phyloP scores from a whole-genome alignment of 108 stramenopile genomes.

The Cyclotella cryptica region DNA sequence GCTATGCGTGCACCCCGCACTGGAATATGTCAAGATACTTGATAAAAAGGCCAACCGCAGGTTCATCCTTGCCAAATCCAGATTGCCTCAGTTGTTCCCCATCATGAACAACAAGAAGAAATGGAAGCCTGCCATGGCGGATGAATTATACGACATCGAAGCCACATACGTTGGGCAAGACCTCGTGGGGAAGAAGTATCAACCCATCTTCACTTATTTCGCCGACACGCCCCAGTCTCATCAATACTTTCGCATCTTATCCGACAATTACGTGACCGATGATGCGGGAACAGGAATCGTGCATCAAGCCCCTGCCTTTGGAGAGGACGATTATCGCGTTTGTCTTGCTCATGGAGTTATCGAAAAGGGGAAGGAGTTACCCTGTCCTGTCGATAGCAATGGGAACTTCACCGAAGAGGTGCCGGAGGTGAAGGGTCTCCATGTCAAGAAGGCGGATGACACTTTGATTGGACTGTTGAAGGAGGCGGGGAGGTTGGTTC shows the following conservation, averaged over 20 bases:
- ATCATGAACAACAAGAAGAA: slow-evolving; percentile 94
- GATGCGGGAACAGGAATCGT: slow-evolving; percentile 99
- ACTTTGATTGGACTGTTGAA: slow-evolving; percentile 88
- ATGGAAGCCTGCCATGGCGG: slow-evolving; percentile 92
- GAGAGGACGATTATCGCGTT: slow-evolving; percentile 99
- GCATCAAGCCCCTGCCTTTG: slow-evolving; percentile 99
- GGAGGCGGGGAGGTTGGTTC: slow-evolving; percentile 87
- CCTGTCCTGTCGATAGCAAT: slow-evolving; percentile 96
- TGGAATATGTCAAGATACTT: slow-evolving; percentile 94
- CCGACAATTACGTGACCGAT: slow-evolving; percentile 96
- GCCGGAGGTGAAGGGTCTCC: slow-evolving; percentile 82
- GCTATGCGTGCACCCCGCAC: slow-evolving; percentile 93
- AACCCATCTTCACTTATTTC: slow-evolving; percentile 95
- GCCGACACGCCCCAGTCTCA: slow-evolving; percentile 52
- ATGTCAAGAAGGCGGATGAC: slow-evolving; percentile 98
- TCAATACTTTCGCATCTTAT: slow-evolving; percentile 87
- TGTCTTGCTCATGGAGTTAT: slow-evolving; percentile 95
- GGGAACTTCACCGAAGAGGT: slow-evolving; percentile 93
- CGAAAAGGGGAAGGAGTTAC: slow-evolving; percentile 90
- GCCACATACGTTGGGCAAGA: slow-evolving; percentile 80
- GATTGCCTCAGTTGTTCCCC: slow-evolving; percentile 94
- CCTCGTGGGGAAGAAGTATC: slow-evolving; percentile 92
- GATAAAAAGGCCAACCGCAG: slow-evolving; percentile 83
- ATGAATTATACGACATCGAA: slow-evolving; percentile 83
- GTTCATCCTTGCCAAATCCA: slow-evolving; percentile 89